A percentile compares a stretch with the other conserved stretches of the same genome.
Conservation (phyloP, 805 yeast genomes). For the Candida dajiaensis region DNA sequence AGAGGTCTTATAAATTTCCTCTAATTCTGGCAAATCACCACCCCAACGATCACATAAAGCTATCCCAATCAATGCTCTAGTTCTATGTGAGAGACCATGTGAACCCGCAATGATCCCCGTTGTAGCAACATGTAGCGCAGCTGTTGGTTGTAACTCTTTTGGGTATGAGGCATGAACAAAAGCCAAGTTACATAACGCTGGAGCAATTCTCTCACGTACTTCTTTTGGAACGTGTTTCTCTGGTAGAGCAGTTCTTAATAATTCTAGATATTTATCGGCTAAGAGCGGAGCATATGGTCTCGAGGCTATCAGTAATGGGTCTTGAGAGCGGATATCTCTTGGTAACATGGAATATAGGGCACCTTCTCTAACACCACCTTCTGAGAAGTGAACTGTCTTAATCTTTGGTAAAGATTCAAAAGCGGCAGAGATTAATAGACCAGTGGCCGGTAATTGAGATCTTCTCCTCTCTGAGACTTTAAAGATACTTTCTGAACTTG, state of each 20-base stretch:
- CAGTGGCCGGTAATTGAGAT: constrained; percentile 64
- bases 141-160: constrained; percentile 68
- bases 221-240: constrained; percentile 48
- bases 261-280: constrained; percentile 47
- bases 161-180: constrained; percentile 76
- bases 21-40: constrained; percentile 59
- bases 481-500: constrained; percentile 44
- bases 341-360: constrained; percentile 59
- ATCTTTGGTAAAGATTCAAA: constrained; percentile 55
- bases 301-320: constrained; percentile 65
- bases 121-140: constrained; percentile 66
- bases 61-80: constrained; percentile 64
- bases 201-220: constrained; percentile 53
- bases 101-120: constrained; percentile 72
- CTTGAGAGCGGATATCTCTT: constrained; percentile 50
- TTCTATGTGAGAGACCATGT: constrained; percentile 69
- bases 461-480: constrained; percentile 63
- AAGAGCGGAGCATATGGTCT: constrained; percentile 66
- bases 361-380: constrained; percentile 79
- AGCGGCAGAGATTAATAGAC: constrained; percentile 55
- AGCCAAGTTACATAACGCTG: constrained; percentile 68
- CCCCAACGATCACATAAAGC: constrained; percentile 82
- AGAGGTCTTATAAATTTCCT: constrained; percentile 38
- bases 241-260: constrained; percentile 56
- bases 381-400: constrained; percentile 60